These are phyloP conservation scores for Phoma herbarum DNA, from an alignment of 2,329 filamentous ascomycete genomes.

Conservation along the genomic window DNA sequence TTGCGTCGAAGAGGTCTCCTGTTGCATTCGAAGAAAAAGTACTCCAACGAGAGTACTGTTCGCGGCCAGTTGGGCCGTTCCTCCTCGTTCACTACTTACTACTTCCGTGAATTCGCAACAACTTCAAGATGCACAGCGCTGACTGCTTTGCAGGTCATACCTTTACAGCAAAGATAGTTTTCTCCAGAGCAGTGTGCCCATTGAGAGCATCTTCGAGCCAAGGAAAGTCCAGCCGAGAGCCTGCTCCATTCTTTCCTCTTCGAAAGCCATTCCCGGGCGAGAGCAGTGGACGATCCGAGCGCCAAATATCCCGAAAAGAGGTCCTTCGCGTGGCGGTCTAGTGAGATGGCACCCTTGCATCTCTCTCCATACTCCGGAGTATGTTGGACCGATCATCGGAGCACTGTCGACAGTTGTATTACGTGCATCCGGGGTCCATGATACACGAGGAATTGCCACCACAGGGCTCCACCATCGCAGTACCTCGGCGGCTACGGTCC, in stretches of 20 bases:
- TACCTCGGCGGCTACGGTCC: slow-evolving; percentile 11
- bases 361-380: neutral
- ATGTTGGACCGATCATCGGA: neutral
- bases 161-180: neutral
- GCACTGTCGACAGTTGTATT: neutral
- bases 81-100: neutral
- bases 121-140: neutral
- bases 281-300: slow-evolving; percentile 2
- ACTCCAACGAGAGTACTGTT: neutral
- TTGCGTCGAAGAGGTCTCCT: neutral
- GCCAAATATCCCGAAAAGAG: neutral
- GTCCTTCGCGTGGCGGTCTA: neutral
- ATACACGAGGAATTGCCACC: slow-evolving; percentile 13
- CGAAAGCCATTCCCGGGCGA: neutral
- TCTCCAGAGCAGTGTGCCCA: neutral
- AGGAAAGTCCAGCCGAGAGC: too few species aligned
- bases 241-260: neutral
- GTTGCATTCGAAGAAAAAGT: neutral
- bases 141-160: neutral
- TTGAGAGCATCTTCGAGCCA: neutral
- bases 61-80: neutral
- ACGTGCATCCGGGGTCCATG: neutral
- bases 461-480: slow-evolving; percentile 5
- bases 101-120: neutral
- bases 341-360: neutral